These are phyloP conservation scores for Suillus subaureus DNA, from an alignment of 768 basidiomycete genomes.

Conservation along the genomic window DNA sequence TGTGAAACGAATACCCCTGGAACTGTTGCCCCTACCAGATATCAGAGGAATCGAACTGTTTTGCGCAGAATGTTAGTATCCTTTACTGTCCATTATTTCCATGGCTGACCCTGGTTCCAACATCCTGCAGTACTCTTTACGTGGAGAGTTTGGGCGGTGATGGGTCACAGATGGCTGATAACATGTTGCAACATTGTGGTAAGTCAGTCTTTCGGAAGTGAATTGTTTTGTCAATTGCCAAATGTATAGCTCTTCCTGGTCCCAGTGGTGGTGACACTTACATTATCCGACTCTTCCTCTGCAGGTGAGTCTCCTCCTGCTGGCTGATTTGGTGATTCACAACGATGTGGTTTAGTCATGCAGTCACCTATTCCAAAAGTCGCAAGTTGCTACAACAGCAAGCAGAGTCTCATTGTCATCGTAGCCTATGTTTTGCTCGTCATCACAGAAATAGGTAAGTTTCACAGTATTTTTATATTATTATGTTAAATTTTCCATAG, in stretches of 20 bases:
- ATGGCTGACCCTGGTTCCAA: background rate
- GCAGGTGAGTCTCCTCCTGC: background rate
- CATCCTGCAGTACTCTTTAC: background rate
- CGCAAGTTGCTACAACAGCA: background rate
- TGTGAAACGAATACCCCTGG: background rate
- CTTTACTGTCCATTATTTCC: background rate
- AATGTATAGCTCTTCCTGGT: background rate
- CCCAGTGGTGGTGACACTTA: background rate
- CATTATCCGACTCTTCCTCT: slow-evolving; percentile 1
- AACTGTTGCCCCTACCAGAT: background rate
- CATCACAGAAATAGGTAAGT: background rate
- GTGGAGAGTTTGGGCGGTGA: background rate
- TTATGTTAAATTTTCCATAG: background rate
- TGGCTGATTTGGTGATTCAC: background rate
- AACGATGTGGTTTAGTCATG: background rate
- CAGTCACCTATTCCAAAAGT: background rate
- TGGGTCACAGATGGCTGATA: background rate
- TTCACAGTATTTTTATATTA: background rate
- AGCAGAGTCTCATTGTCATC: background rate
- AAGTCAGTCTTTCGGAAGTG: background rate
- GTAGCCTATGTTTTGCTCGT: background rate
- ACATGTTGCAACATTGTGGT: background rate
- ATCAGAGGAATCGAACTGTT: background rate
- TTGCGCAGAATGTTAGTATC: background rate
- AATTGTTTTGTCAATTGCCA: background rate